Evolutionary conservation across 306 rosid species (phyloP).

Genomic region (Fagus sylvatica): DNA sequence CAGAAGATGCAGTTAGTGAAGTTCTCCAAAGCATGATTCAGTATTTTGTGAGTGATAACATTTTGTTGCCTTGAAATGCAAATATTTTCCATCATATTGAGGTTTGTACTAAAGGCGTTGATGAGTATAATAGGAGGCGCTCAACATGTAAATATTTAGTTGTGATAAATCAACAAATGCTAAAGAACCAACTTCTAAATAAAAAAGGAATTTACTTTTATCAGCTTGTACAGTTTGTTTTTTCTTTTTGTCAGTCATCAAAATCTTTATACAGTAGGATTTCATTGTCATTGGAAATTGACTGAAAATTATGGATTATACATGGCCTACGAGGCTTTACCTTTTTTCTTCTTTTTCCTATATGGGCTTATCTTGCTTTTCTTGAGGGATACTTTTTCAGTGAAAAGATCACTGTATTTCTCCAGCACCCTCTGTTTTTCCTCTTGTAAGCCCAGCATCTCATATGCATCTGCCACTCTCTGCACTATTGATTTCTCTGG

Average conservation of each 20-base stretch:
- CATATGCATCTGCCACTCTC: conserved; percentile 83
- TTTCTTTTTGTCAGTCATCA: no score
- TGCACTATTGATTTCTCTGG: conserved; percentile 67
- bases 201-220: no score
- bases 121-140: no score
- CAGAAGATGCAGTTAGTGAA: neutral
- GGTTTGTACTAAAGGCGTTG: neutral
- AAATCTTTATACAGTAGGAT: no score
- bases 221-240: no score
- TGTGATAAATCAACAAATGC: no score
- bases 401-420: conserved; percentile 63
- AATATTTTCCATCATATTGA: neutral
- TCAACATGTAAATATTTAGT: no score
- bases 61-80: neutral
- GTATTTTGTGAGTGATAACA: neutral
- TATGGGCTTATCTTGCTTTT: conserved; percentile 22
- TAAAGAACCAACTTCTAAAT: no score
- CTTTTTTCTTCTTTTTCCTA: conserved; percentile 33
- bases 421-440: conserved; percentile 68
- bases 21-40: neutral
- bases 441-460: conserved; percentile 58
- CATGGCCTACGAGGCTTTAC: neutral
- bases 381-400: conserved; percentile 33
- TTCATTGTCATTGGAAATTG: neutral
- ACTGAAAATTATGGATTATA: neutral